These are phyloP conservation scores for Candida koratica DNA, from an alignment of 805 yeast species.

Conservation along the genomic window DNA sequence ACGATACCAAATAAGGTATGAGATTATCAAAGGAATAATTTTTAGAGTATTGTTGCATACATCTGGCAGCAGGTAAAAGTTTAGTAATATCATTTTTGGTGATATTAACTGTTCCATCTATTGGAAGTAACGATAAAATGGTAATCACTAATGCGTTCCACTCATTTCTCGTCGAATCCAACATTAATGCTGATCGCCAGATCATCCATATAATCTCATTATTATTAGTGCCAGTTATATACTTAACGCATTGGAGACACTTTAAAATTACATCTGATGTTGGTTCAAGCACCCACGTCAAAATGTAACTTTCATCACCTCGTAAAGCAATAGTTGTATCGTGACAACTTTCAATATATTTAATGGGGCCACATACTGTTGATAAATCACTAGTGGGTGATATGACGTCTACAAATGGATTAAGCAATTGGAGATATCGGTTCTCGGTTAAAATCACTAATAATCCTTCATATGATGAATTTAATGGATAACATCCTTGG, in stretches of 20 bases:
- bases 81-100: conserved; percentile 26
- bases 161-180: conserved; percentile 43
- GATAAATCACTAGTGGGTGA: conserved; percentile 12
- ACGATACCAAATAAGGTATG: conserved; percentile 59
- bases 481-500: conserved; percentile 39
- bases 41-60: conserved; percentile 23
- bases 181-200: conserved; percentile 55
- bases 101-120: conserved; percentile 18
- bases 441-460: conserved; percentile 39
- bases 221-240: conserved; percentile 54
- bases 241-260: conserved; percentile 49
- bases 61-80: conserved; percentile 29
- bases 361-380: conserved; percentile 15
- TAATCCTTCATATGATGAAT: conserved; percentile 40
- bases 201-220: conserved; percentile 56
- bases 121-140: conserved; percentile 48
- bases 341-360: conserved; percentile 25
- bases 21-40: conserved; percentile 48
- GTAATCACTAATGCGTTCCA: conserved; percentile 60
- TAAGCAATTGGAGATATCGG: conserved; percentile 39
- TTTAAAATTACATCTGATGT: conserved; percentile 37
- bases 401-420: conserved; percentile 50
- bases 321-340: conserved; percentile 26
- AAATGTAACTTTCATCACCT: conserved; percentile 18
- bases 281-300: conserved; percentile 44